Evolutionary conservation across 345 rosid genomes (phyloP).

Genomic region (Hibiscus syriacus): DNA sequence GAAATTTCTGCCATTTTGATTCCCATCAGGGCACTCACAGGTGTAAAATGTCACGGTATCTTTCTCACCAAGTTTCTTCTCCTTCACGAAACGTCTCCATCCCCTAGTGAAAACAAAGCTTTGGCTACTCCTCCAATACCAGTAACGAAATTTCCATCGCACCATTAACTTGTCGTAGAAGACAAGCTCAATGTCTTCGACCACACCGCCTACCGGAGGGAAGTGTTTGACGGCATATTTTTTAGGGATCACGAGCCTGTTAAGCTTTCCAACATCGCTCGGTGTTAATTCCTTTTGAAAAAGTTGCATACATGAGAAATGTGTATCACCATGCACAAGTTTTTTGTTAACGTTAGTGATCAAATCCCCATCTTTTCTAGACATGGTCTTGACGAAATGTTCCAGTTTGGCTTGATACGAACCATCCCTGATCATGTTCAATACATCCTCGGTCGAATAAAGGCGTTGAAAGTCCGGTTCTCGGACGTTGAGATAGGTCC

Average conservation of each 20-base stretch:
- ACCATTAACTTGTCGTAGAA: slow-evolving; percentile 31
- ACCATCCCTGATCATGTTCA: no score
- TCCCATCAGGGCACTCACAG: slow-evolving; percentile 10
- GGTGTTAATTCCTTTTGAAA: no score
- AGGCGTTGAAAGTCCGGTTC: no score
- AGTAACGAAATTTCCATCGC: slow-evolving; percentile 42
- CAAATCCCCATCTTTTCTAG: slow-evolving; percentile 8
- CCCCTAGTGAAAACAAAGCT: no score
- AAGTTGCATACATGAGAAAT: no score
- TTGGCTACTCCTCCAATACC: slow-evolving; percentile 51
- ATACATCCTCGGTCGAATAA: no score
- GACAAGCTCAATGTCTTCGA: slow-evolving; percentile 18
- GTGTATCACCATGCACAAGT: slow-evolving; percentile 13
- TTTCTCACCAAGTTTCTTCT: slow-evolving; percentile 23
- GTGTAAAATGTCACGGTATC: slow-evolving; percentile 24
- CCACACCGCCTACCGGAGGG: slow-evolving; percentile 18
- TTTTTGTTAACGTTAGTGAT: slow-evolving; percentile 6
- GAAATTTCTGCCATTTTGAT: slow-evolving; percentile 19
- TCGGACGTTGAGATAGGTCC: no score
- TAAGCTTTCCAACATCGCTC: no score
- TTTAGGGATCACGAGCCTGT: no score
- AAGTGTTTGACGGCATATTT: slow-evolving; percentile 53
- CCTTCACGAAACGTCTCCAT: slow-evolving; percentile 43
- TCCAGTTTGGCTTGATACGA: slow-evolving; percentile 48
- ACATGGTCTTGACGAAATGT: slow-evolving; percentile 21